Percentiles rank a stretch among this genome's conserved stretches.
These are phyloP conservation scores for Monilinia fructigena DNA, from an alignment of 2,329 filamentous ascomycete genomes.

Conservation along the genomic window DNA sequence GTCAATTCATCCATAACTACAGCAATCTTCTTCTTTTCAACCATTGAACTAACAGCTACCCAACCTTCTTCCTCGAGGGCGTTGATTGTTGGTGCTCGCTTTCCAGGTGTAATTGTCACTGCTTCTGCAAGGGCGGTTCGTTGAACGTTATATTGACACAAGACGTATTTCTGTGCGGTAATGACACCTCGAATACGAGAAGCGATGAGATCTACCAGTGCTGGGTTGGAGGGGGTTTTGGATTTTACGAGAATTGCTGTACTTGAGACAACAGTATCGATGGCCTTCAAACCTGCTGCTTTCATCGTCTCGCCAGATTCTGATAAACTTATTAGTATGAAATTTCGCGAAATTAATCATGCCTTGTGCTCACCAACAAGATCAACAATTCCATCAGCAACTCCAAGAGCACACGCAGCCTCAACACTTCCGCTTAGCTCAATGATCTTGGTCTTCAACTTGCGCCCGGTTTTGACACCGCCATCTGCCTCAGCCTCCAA, in stretches of 20 bases:
- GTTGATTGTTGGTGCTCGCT: slow-evolving; percentile 90
- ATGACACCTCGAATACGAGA: slow-evolving; percentile 91
- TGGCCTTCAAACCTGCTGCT: slow-evolving; percentile 87
- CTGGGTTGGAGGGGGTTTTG: slow-evolving; percentile 73
- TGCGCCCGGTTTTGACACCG: slow-evolving; percentile 44
- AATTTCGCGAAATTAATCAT: neutral
- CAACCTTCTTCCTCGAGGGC: slow-evolving; percentile 53
- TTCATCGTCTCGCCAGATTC: slow-evolving; percentile 99
- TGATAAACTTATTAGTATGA: slow-evolving; percentile 42
- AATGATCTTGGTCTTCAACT: slow-evolving; percentile 82
- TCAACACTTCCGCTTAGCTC: slow-evolving; percentile 96
- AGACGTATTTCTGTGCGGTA: slow-evolving; percentile 86
- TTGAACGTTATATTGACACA: slow-evolving; percentile 95
- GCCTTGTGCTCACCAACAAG: slow-evolving; percentile 71
- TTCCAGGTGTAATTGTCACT: slow-evolving; percentile 81
- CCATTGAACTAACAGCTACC: slow-evolving; percentile 35
- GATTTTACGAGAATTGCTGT: slow-evolving; percentile 92
- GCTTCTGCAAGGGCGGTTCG: slow-evolving; percentile 66
- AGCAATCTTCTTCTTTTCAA: slow-evolving; percentile 41
- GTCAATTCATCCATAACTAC: slow-evolving; percentile 41
- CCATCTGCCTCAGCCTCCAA: slow-evolving; percentile 60
- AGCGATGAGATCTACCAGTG: slow-evolving; percentile 79
- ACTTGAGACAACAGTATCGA: slow-evolving; percentile 87
- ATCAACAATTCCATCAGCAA: slow-evolving; percentile 96
- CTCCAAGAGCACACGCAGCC: slow-evolving; percentile 90